Conservation (phyloP, 805 yeast genomes). For the Monosporozyma yasuniensis region DNA sequence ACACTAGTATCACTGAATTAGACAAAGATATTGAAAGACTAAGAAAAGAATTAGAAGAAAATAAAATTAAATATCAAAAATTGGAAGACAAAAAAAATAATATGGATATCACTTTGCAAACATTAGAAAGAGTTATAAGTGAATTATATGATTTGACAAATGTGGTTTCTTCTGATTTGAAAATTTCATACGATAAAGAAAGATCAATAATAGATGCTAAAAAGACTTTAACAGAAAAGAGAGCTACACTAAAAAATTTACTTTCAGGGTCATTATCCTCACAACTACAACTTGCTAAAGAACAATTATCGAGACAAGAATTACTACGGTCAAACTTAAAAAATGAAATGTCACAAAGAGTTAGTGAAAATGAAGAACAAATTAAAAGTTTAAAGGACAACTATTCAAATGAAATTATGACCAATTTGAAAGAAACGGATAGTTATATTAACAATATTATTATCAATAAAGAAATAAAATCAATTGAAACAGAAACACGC, state of each 20-base stretch:
- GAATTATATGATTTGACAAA: constrained; percentile 26
- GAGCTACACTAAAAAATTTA: constrained; percentile 32
- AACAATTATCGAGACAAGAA: constrained; percentile 44
- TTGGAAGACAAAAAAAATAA: constrained; percentile 44
- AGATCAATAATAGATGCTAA: constrained; percentile 40
- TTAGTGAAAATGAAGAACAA: constrained; percentile 38
- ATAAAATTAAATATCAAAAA: constrained; percentile 31
- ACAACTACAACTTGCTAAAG: constrained; percentile 32
- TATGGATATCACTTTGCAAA: constrained; percentile 45
- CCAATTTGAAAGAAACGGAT: constrained; percentile 41
- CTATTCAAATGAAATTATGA: constrained; percentile 40
- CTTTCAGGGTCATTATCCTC: constrained; percentile 33
- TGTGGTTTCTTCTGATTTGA: constrained; percentile 40
- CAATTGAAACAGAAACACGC: constrained; percentile 23
- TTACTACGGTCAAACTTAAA: constrained; percentile 41
- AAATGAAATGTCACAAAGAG: constrained; percentile 35
- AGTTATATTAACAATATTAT: constrained; percentile 35
- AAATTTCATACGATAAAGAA: constrained; percentile 32
- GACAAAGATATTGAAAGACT: constrained; percentile 46
- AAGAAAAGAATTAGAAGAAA: constrained; percentile 33
- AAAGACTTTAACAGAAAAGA: constrained; percentile 39
- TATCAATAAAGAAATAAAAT: constrained; percentile 34
- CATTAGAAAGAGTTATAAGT: constrained; percentile 37
- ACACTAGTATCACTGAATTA: constrained; percentile 51
- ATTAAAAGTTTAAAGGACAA: constrained; percentile 37